These are phyloP conservation scores for Pueraria montana DNA, from an alignment of 306 rosid genomes.

Conservation along the genomic window DNA sequence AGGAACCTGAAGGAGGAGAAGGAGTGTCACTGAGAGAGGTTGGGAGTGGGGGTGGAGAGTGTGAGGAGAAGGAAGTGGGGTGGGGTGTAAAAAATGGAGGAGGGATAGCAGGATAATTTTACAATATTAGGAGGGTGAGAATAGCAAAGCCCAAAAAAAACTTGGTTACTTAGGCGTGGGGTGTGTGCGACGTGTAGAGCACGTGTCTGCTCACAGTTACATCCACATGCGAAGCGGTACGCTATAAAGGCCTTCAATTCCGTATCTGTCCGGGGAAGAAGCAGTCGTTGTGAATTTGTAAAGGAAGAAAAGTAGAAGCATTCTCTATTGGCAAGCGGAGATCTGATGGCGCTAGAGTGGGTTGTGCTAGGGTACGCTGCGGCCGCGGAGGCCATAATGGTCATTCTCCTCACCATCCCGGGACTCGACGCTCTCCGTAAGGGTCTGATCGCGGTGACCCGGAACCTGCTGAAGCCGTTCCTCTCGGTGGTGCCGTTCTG, in stretches of 20 bases:
- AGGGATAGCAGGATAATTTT: no score
- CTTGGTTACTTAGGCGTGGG: neutral
- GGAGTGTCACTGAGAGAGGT: no score
- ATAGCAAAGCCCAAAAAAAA: neutral
- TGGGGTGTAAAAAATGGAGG: no score
- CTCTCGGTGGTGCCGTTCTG: conserved; percentile 94
- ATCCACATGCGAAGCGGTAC: neutral
- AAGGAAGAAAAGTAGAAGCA: conserved; percentile 9
- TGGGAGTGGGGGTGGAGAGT: no score
- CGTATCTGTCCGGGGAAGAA: neutral
- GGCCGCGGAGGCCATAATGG: conserved; percentile 95
- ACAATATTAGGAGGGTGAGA: no score
- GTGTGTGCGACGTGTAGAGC: conserved; percentile 29
- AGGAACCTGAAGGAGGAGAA: no score
- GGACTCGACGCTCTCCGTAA: conserved; percentile 92
- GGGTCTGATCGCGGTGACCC: conserved; percentile 88
- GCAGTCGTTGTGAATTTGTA: neutral
- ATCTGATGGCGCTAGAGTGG: conserved; percentile 91
- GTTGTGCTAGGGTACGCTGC: conserved; percentile 97
- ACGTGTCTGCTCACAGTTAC: neutral
- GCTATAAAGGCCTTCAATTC: neutral
- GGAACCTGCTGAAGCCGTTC: conserved; percentile 94
- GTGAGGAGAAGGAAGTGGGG: no score
- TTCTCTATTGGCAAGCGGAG: no score
- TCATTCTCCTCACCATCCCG: conserved; percentile 86